Evolutionary conservation across 257 asterid species (phyloP), one percentile per base, ranked within the genome.

Genomic region (Nicotiana sylvestris): DNA sequence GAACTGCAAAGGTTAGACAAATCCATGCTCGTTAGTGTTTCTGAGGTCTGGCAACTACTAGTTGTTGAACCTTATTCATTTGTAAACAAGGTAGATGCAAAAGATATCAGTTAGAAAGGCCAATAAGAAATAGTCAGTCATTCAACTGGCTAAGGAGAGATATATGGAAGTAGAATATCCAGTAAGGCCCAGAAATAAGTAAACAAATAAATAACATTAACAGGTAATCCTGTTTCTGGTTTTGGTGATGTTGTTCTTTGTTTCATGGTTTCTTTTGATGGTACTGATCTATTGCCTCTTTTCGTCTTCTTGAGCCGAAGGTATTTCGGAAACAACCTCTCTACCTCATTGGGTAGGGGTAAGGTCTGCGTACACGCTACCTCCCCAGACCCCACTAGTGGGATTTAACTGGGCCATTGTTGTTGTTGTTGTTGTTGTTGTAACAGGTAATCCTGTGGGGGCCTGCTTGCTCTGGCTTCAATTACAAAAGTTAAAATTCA

Each of bases 11-110:
- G 35, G 79, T 70, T 43, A 51, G 78, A 18, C 29, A 43, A 70
- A 11, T n/a, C 77, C 58, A 70, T 43, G 78, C 58, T 70, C 58
- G 3, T 70, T 70, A 70, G 78, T 39, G 78, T 70, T 35, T 39
- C 7, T 62, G 18, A 80, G 15, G 82, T 55, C 57, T 12, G 43
- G 68, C 17, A 12, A 25, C 60, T 37, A 51, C 57, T 18, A 65
- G 9, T 57, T 25, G 76, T 57, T 21, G 82, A 29, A 0, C 29
- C 46, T 35, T 16, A 21, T 0, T 61, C 35, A 64, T 21, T 72
- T 11, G 12, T 3, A 43, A 27, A 39, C 35, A n/a, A 62, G 66
- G 16, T 18, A 58, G 51, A 56, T 9, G n/a, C 5, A n/a, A 51
- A 29, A 25, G 55, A 62, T 58, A 35, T 60, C 77, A 70, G 30